Evolutionary conservation across 2,329 filamentous ascomycete species (phyloP), one percentile per base, ranked within the genome.

Genomic region (Trichoderma lentiforme): DNA sequence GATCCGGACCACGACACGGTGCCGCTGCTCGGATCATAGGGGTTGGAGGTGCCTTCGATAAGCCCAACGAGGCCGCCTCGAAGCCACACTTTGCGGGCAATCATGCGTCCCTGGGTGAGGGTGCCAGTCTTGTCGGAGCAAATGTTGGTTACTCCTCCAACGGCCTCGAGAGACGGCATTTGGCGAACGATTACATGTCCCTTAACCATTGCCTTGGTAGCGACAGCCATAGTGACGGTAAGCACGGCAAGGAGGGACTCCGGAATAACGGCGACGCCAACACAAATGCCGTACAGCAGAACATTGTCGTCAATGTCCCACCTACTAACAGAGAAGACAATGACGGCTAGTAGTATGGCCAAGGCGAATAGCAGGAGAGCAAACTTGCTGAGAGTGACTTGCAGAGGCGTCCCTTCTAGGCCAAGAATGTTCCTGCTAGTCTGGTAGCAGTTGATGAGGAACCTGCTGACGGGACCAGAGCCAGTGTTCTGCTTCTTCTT

Each of bases 371-470:
- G 88, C 4, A 93, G 79, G 57, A 96, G 90, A 32, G 94, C 94
- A 77, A 97, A 91, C 81, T 95, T 94, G 83, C 92, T 93, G 66
- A 97, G 86, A 78, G 93, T 95, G 75, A 92, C 91, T 82, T 97
- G 93, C 60, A 97, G 85, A 0, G 94, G 94, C 1, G 94, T 97
- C 64, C 94, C 94, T 70, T 92, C 87, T 3, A 91, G 81, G 70
- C 89, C 91, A 57, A 93, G 85, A 73, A 92, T 85, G 74, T 86
- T 86, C 60, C 86, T 85, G 69, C 80, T 72, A 65, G 81, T 82
- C 71, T 82, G 81, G 72, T 83, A 83, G 73, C 80, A 81, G 71
- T 83, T 83, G 76, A 84, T 83, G 74, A 84, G 77, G 34, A 82
- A 80, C 60, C 83, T 80, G 75, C 79, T 79, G 62, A 88, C 83